These are phyloP conservation scores for Blastobotrys peoriensis DNA, from an alignment of 805 yeast genomes.

Conservation along the genomic window DNA sequence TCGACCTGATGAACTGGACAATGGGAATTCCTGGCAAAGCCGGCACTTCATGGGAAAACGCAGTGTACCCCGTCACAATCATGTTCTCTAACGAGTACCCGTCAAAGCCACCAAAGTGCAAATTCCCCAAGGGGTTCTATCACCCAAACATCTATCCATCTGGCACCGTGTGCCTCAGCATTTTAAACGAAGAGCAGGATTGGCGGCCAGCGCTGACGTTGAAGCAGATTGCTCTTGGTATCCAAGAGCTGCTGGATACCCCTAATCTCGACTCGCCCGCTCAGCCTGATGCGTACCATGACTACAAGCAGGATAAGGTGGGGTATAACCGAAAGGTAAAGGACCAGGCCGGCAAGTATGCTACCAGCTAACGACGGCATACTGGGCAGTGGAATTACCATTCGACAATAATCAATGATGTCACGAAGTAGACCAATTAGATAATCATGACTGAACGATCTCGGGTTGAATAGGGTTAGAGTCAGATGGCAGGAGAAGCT, in stretches of 20 bases:
- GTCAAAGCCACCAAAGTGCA: constrained; percentile 92
- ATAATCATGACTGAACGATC: too few relatives aligned
- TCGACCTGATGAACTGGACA: constrained; percentile 82
- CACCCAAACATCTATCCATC: constrained; percentile 98
- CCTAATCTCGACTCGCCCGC: constrained; percentile 98
- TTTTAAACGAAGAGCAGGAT: constrained; percentile 89
- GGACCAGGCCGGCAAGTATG: constrained; percentile 74
- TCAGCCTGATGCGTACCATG: constrained; percentile 81
- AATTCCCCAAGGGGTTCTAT: constrained; percentile 82
- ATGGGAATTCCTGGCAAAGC: constrained; percentile 95
- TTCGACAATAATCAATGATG: too few relatives aligned
- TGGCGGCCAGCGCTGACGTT: constrained; percentile 97
- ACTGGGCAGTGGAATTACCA: too few relatives aligned
- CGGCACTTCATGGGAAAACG: constrained; percentile 83
- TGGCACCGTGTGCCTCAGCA: constrained; percentile 91
- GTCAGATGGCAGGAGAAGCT: constrained; percentile 7
- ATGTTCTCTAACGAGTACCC: constrained; percentile 86
- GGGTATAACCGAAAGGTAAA: constrained; percentile 69
- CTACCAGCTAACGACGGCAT: constrained; percentile 22
- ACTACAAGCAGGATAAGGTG: constrained; percentile 57
- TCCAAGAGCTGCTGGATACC: constrained; percentile 80
- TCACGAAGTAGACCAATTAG: not conserved
- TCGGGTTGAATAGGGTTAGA: constrained; percentile 12
- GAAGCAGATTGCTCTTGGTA: constrained; percentile 83
- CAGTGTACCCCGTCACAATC: constrained; percentile 78